Conservation (phyloP, 2,329 filamentous ascomycete genomes). For the Xylariales sp. region DNA sequence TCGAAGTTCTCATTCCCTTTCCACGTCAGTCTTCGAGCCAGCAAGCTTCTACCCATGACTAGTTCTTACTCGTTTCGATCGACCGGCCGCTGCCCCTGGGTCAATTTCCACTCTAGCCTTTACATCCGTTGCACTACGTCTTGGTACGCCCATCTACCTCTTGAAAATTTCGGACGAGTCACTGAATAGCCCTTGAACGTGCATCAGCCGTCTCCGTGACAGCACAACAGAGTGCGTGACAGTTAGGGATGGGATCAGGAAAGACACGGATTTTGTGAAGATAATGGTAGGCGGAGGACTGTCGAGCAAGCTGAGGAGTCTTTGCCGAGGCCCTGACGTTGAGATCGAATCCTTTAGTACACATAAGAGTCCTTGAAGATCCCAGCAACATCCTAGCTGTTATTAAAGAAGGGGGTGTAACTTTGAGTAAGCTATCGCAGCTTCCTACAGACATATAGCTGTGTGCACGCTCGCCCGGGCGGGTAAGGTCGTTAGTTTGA, state of each 20-base stretch:
- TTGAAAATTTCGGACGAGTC: too few relatives aligned
- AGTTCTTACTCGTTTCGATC: too few relatives aligned
- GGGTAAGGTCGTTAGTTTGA: too few relatives aligned
- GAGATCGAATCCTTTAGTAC: not conserved
- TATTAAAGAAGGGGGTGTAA: not conserved
- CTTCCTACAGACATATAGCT: slow-evolving; percentile 3
- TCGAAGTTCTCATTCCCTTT: too few relatives aligned
- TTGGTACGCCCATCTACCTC: too few relatives aligned
- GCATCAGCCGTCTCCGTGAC: not conserved
- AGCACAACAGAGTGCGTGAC: not conserved
- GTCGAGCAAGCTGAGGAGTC: not conserved
- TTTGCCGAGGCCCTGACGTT: not conserved
- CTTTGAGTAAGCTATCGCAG: not conserved
- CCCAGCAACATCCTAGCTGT: not conserved
- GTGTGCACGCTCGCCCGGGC: not conserved
- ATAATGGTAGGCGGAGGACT: slow-evolving; percentile 1
- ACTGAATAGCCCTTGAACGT: too few relatives aligned
- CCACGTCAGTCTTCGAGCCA: too few relatives aligned
- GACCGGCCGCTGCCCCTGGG: too few relatives aligned
- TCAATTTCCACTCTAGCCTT: too few relatives aligned
- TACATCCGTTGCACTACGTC: too few relatives aligned
- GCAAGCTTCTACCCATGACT: too few relatives aligned
- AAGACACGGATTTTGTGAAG: not conserved
- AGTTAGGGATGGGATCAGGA: not conserved
- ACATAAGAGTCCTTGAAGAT: slow-evolving; percentile 2